A percentile compares a stretch with the other conserved stretches of the same genome.
Conservation (phyloP, 257 asterid genomes). For the Primulina tabacum region DNA sequence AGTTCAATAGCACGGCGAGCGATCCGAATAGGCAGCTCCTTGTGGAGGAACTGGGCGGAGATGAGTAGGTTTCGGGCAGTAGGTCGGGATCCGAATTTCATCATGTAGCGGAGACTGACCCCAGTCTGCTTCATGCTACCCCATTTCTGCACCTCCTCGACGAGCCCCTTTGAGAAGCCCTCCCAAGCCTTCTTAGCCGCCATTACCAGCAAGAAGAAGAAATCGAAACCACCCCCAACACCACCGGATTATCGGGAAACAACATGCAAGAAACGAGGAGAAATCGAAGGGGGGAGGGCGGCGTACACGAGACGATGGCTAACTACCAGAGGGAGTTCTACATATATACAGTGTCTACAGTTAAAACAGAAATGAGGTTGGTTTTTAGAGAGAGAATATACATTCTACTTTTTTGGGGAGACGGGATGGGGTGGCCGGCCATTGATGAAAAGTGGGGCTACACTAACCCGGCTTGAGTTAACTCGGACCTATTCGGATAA, state of each 20-base stretch:
- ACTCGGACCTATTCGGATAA: not conserved
- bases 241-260: not conserved
- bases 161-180: slow-evolving; percentile 45
- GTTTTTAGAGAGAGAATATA: not conserved
- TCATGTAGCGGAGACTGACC: slow-evolving; percentile 87
- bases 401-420: not conserved
- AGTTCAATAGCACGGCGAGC: slow-evolving; percentile 91
- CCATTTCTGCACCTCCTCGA: slow-evolving; percentile 70
- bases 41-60: slow-evolving; percentile 80
- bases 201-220: slow-evolving; percentile 30
- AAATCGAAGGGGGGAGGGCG: not conserved
- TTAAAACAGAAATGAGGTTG: not conserved
- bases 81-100: slow-evolving; percentile 82
- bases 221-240: not conserved
- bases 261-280: not conserved
- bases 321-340: not conserved
- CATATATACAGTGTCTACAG: not conserved
- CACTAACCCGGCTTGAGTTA: not conserved
- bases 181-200: slow-evolving; percentile 67
- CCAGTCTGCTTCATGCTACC: slow-evolving; percentile 81
- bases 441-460: no score
- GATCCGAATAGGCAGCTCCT: slow-evolving; percentile 83
- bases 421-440: no score
- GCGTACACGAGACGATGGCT: not conserved
- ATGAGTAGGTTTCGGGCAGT: slow-evolving; percentile 60